Evolutionary conservation across 2,329 filamentous ascomycete genomes (phyloP), one percentile per base, ranked within the genome.

Genomic region (Coccinonectria pachysandricola): DNA sequence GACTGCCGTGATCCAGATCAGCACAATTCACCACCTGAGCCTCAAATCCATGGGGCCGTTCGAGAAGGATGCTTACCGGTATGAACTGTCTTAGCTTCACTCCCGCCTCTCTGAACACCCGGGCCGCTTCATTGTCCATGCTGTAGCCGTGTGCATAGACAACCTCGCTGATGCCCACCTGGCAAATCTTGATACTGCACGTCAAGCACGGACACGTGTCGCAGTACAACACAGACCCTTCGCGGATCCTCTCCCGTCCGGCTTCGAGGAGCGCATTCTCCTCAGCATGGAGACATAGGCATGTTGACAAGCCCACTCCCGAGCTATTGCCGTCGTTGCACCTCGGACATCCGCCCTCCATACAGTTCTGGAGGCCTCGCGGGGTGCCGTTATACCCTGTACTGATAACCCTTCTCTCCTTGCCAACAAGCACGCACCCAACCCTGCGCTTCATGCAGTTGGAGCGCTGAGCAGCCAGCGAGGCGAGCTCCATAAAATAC

Each of bases 331-430:
- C 80, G 27, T 71, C 69, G 54, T 98, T 96, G 57, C 91, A 98
- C 24, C 91, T 71, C 8, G 65, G 61, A 65, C 91, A 98, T 25
- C 91, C 91, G 40, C 91, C 91, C 46, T 93, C 83, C 42, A 80
- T 82, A 60, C 91, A 98, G 59, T 98, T 98, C 29, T 64, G 73
- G 45, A 95, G 65, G 21, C 87, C 79, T 12, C 88, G 70, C 8
- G 91, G 87, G n/a, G 91, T 96, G 35, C 91, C 91, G 56, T 98
- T 98, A 62, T 98, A 98, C 12, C 91, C 91, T 0, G 91, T 98
- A 49, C 79, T 85, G 41, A 96, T 83, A 37, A 98, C 91, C 42
- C 87, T 74, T 46, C 77, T 78, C 48, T 86, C 79, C 37, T 79
- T 69, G 32, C 65, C 64, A 17, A 96, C 87, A 7, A 98, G 68